phyloP scores from a whole-genome alignment of 805 yeast genomes.

The Candida hungchunana region DNA sequence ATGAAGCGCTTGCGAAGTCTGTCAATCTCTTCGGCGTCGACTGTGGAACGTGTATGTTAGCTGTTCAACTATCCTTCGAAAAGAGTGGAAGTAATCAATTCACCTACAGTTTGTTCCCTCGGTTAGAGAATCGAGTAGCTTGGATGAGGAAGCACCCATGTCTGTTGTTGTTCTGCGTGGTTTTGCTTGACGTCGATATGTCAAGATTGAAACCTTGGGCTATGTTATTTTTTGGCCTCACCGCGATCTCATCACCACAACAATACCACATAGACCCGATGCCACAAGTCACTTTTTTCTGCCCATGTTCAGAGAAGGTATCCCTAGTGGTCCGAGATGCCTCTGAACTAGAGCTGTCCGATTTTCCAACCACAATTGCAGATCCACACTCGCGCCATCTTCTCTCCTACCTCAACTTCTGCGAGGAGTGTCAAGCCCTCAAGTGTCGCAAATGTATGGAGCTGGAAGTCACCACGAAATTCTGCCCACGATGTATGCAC shows the following conservation, averaged over 20 bases:
- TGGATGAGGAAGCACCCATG: conserved; percentile 59
- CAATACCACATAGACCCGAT: not conserved
- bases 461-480: conserved; percentile 23
- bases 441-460: conserved; percentile 28
- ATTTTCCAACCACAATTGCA: conserved; percentile 22
- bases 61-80: not conserved
- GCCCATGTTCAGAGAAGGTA: conserved; percentile 26
- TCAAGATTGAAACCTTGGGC: no score
- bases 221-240: not conserved
- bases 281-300: conserved; percentile 13
- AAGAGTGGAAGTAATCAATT: not conserved
- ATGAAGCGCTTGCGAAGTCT: conserved; percentile 87
- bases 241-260: not conserved
- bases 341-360: conserved; percentile 10
- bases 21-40: conserved; percentile 88
- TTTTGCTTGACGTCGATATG: no score
- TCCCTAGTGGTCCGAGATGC: conserved; percentile 7
- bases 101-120: conserved; percentile 73
- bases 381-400: conserved; percentile 19
- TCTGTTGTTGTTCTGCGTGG: not conserved
- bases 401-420: conserved; percentile 19
- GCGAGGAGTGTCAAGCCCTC: conserved; percentile 24
- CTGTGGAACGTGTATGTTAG: conserved; percentile 20
- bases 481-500: conserved; percentile 26
- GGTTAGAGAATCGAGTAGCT: conserved; percentile 60